phyloP scores from a whole-genome alignment of 2,329 filamentous ascomycete species.

The Colletotrichum kahawae region DNA sequence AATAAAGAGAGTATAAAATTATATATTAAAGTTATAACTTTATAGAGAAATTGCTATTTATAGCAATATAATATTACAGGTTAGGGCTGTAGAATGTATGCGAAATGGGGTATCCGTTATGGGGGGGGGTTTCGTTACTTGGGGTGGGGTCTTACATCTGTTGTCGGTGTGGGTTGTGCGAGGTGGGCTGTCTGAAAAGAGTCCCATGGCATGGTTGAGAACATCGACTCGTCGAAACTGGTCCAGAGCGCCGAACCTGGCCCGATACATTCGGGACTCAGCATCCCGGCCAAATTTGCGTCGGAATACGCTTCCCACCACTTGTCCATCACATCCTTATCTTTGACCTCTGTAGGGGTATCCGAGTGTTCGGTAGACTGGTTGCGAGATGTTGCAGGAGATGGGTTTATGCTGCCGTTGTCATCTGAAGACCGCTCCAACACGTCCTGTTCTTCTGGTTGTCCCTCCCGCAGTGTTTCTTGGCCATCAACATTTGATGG shows the following conservation, averaged over 20 bases:
- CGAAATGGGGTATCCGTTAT: too few relatives aligned
- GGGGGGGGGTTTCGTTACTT: too few relatives aligned
- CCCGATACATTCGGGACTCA: not conserved
- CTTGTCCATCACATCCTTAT: not conserved
- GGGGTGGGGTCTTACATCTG: too few relatives aligned
- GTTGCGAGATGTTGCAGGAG: fast-evolving
- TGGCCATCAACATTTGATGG: not conserved
- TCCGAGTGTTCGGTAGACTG: not conserved
- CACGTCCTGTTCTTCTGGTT: not conserved
- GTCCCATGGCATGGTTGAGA: not conserved
- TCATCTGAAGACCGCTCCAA: not conserved
- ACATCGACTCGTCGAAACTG: not conserved
- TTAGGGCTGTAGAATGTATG: too few relatives aligned
- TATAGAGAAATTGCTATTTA: too few relatives aligned
- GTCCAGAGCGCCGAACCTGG: not conserved
- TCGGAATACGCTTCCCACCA: not conserved
- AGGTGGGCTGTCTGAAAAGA: not conserved
- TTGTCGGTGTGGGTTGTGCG: not conserved
- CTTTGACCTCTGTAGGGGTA: not conserved
- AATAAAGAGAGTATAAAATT: too few relatives aligned
- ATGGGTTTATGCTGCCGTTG: not conserved
- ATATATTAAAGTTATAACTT: too few relatives aligned
- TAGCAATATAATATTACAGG: too few relatives aligned
- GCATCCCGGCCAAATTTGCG: not conserved
- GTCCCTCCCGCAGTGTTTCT: not conserved